Conservation (phyloP, 2,329 filamentous ascomycete genomes). For the Macroventuria anomochaeta region DNA sequence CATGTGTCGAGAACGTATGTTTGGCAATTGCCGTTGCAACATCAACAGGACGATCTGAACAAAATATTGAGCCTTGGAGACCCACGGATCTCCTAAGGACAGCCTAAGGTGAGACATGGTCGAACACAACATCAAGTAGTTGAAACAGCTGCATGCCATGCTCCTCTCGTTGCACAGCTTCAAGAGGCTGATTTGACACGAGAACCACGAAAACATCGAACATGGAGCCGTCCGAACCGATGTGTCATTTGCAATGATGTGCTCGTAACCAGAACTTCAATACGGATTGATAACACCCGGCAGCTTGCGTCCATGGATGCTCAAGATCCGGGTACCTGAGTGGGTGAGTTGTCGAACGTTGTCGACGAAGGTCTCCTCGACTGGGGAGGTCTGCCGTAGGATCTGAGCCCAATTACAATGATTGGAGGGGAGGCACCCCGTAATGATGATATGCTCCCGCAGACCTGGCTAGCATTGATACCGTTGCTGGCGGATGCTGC, state of each 20-base stretch:
- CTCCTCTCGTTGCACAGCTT: slow-evolving; percentile 23
- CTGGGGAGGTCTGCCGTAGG: slow-evolving; percentile 22
- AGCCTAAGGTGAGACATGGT: slow-evolving; percentile 24
- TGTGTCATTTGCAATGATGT: slow-evolving; percentile 8
- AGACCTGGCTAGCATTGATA: slow-evolving; percentile 22
- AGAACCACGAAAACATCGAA: slow-evolving; percentile 14
- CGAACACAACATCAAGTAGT: slow-evolving; percentile 26
- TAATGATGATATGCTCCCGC: slow-evolving; percentile 13
- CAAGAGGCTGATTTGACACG: slow-evolving; percentile 23
- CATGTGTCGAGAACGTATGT: background rate
- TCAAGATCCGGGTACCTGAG: slow-evolving; percentile 22
- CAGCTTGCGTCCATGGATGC: slow-evolving; percentile 3
- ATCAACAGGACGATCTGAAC: background rate
- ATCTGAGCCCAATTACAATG: slow-evolving; percentile 6
- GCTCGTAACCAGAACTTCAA: background rate
- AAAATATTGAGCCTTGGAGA: background rate
- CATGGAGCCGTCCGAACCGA: slow-evolving; percentile 14
- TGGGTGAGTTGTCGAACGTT: slow-evolving; percentile 3
- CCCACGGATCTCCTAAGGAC: background rate
- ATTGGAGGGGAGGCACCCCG: slow-evolving; percentile 19
- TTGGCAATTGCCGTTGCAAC: background rate
- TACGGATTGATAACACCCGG: background rate
- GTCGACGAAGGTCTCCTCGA: background rate
- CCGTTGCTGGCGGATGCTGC: slow-evolving; percentile 29
- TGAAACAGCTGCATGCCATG: slow-evolving; percentile 35